Evolutionary conservation across 2,329 filamentous ascomycete species (phyloP).

Genomic region (Claviceps sp.): DNA sequence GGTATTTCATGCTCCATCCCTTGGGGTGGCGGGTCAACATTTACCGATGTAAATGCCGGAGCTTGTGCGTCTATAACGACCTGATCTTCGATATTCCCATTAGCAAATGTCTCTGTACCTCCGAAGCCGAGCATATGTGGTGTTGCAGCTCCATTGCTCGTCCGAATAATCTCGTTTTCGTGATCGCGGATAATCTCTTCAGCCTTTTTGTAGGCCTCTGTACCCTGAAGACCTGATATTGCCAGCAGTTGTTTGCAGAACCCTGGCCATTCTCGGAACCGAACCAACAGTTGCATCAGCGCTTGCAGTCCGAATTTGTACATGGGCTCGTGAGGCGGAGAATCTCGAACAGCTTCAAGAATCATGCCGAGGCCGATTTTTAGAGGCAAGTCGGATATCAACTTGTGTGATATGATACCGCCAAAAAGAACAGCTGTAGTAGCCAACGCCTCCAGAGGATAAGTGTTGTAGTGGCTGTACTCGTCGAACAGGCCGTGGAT

Average conservation of each 20-base stretch:
- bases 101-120: conserved; percentile 41
- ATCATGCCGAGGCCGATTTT: conserved; percentile 97
- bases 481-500: conserved; percentile 96
- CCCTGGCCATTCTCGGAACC: conserved; percentile 87
- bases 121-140: conserved; percentile 21
- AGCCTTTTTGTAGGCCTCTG: conserved; percentile 71
- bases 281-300: conserved; percentile 70
- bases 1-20: conserved; percentile 66
- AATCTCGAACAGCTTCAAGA: conserved; percentile 84
- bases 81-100: conserved; percentile 57
- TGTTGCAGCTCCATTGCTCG: conserved; percentile 36
- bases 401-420: conserved; percentile 85
- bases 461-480: conserved; percentile 88
- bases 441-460: conserved; percentile 88
- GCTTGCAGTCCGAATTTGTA: conserved; percentile 97
- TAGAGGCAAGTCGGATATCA: conserved; percentile 79
- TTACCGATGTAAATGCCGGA: conserved; percentile 65
- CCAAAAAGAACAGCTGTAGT: conserved; percentile 95
- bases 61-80: conserved; percentile 43
- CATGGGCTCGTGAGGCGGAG: conserved; percentile 74
- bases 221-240: conserved; percentile 69
- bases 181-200: conserved; percentile 64
- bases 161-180: conserved; percentile 44
- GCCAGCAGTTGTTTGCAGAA: conserved; percentile 78
- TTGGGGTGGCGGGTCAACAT: conserved; percentile 54